Evolutionary conservation across 2,329 filamentous ascomycete genomes (phyloP), one percentile per base, ranked within the genome.

Genomic region (Dothiorella sarmentorum): DNA sequence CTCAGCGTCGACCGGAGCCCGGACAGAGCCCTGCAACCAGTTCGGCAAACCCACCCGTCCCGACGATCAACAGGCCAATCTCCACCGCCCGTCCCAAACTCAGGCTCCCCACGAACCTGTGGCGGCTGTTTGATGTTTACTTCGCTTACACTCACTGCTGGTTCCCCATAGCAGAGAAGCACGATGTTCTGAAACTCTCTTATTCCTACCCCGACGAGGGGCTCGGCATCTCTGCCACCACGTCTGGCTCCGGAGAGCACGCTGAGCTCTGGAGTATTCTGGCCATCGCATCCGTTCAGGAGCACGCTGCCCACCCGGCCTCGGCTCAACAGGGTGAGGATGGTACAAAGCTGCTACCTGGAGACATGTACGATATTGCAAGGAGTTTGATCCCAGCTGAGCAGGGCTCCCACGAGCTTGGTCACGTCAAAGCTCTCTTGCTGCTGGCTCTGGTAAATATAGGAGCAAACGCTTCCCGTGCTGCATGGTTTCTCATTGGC

Each of bases 121-220:
- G 78, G 75, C 76, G 80, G 2, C 77, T 91, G 3, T 74, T 91
- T 37, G 86, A 91, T 63, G 79, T 88, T 4, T 91, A 90, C 68
- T 88, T 90, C 61, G 83, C 87, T 1, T 90, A 89, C 64, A 89
- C 86, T 0, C 87, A 91, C 68, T 85, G 82, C 56, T 92, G 89
- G 89, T 79, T 92, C 24, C 89, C 89, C 0, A 85, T 92, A 24
- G 76, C 87, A 10, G 85, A 90, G 62, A 87, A 85, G 62, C 82
- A 87, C 49, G 79, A 81, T 40, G 75, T 89, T 4, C 74, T 87
- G 27, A 80, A 80, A 24, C 73, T 78, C 3, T 81, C 80, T n/a
- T 85, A 84, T 65, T 75, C 78, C 6, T 83, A 82, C 64, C 77
- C 78, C 44, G 51, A 78, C 64, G 59, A 77, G 68, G 60, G 81